Evolutionary conservation across 2,329 filamentous ascomycete species (phyloP).

Genomic region (Tolypocladium inflatum): DNA sequence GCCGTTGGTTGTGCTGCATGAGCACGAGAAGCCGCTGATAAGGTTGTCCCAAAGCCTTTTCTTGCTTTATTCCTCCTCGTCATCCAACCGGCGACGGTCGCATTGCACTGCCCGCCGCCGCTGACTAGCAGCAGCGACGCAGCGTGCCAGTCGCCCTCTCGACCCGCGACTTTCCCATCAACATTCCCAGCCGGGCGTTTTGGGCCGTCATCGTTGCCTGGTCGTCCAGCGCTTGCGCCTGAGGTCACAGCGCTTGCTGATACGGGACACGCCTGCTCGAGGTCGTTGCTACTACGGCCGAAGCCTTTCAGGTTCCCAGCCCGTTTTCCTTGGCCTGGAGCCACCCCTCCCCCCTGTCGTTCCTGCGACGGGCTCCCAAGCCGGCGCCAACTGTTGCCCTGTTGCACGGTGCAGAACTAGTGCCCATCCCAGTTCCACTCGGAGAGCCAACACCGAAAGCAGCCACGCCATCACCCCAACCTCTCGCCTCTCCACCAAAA

Average conservation of each 20-base stretch:
- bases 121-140: background rate
- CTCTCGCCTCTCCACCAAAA: constrained; percentile 4
- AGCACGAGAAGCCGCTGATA: background rate
- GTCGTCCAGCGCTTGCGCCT: background rate
- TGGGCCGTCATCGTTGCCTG: background rate
- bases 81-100: background rate
- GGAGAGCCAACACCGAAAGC: background rate
- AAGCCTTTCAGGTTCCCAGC: background rate
- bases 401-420: background rate
- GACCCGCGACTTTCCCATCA: background rate
- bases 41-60: background rate
- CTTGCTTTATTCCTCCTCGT: background rate
- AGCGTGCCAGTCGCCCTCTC: background rate
- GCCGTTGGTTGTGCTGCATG: background rate
- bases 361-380: constrained; percentile 4
- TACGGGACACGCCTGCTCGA: background rate
- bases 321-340: background rate
- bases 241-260: background rate
- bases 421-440: background rate
- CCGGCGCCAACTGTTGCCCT: background rate
- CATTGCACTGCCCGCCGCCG: background rate
- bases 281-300: background rate
- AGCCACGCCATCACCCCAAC: constrained; percentile 1
- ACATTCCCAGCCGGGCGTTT: background rate
- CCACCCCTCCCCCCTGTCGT: constrained; percentile 3